These are phyloP conservation scores for Magnusiomyces tetraspermus DNA, from an alignment of 1,139 yeast genomes.

Conservation along the genomic window DNA sequence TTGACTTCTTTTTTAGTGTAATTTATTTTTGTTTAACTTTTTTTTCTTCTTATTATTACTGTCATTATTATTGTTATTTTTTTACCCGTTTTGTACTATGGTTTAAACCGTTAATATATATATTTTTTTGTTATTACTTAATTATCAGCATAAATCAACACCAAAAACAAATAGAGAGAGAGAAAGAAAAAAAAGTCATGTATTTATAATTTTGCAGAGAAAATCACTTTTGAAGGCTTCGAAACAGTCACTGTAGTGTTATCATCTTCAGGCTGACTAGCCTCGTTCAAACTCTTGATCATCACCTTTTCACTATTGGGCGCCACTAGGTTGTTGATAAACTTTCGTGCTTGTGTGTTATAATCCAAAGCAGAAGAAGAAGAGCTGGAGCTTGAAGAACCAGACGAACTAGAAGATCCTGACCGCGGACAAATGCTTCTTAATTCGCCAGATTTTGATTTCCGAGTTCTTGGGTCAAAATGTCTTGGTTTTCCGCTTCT, in stretches of 20 bases:
- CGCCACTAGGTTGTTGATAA: not conserved
- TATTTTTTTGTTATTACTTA: not conserved
- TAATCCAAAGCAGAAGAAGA: not conserved
- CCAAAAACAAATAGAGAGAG: not conserved
- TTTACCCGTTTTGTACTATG: no score
- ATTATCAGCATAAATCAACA: not conserved
- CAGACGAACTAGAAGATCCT: not conserved
- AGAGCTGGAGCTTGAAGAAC: not conserved
- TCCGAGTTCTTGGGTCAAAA: not conserved
- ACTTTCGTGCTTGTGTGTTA: not conserved
- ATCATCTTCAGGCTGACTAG: slow-evolving; percentile 1
- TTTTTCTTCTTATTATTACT: not conserved
- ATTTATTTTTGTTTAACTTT: no score
- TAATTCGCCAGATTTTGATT: no score
- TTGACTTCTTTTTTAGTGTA: no score
- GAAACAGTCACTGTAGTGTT: slow-evolving; percentile 1
- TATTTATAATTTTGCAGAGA: not conserved
- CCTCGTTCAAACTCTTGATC: slow-evolving; percentile 2
- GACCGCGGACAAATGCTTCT: not conserved
- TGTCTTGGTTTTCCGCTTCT: not conserved
- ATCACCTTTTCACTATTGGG: not conserved
- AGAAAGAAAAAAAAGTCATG: not conserved
- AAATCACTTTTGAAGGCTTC: not conserved
- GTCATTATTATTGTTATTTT: not conserved
- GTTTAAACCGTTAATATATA: not conserved